A percentile compares a stretch with the other conserved stretches of the same genome.
These are phyloP conservation scores for Priceomyces melissophilus DNA, from an alignment of 805 yeast genomes.

Conservation along the genomic window DNA sequence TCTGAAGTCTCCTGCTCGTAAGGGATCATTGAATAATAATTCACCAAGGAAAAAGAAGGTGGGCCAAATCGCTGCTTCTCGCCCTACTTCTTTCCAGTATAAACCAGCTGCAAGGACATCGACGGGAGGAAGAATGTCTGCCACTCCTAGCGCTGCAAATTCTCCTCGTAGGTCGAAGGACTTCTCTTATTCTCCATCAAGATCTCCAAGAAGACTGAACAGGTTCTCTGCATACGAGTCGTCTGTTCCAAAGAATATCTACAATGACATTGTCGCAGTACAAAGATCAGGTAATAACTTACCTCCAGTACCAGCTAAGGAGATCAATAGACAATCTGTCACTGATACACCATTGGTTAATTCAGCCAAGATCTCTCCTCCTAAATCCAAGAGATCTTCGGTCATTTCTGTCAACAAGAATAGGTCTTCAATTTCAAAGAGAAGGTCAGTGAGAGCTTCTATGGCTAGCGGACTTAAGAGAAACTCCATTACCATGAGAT, in stretches of 20 bases:
- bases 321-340: constrained; percentile 11
- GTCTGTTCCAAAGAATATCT: constrained; percentile 41
- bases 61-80: constrained; percentile 34
- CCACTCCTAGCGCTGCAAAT: constrained; percentile 31
- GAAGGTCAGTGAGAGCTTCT: constrained; percentile 38
- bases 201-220: constrained; percentile 13
- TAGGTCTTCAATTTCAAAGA: constrained; percentile 19
- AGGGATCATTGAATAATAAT: constrained; percentile 16
- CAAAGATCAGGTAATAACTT: constrained; percentile 23
- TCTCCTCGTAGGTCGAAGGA: constrained; percentile 27
- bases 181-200: constrained; percentile 19
- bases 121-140: constrained; percentile 20
- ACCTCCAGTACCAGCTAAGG: constrained; percentile 40
- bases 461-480: constrained; percentile 51
- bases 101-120: constrained; percentile 24
- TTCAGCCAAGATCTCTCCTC: constrained; percentile 25
- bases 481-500: constrained; percentile 67
- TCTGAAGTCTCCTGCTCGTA: constrained; percentile 9
- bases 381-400: constrained; percentile 26
- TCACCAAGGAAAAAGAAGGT: constrained; percentile 26
- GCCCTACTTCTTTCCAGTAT: constrained; percentile 43
- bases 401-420: constrained; percentile 26
- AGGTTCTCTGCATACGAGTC: constrained; percentile 16
- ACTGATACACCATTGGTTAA: constrained; percentile 20
- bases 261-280: constrained; percentile 39